These are phyloP conservation scores for Crotalaria pallida DNA, from an alignment of 306 rosid genomes.

Conservation along the genomic window DNA sequence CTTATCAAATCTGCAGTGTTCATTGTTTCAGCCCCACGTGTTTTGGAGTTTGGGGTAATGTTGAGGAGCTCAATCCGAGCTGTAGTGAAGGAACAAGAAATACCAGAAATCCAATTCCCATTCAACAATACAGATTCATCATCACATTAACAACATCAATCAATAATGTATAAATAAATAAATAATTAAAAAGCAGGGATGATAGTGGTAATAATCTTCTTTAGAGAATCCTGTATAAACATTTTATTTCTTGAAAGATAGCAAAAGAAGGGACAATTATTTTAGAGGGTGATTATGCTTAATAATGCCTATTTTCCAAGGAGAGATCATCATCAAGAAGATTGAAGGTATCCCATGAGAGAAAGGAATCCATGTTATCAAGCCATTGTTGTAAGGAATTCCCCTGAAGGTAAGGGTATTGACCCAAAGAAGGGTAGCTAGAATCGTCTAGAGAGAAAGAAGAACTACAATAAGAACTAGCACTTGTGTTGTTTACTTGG, in stretches of 20 bases:
- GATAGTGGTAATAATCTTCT: conserved; percentile 9
- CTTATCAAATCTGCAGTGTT: no score
- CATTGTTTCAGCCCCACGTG: conserved; percentile 14
- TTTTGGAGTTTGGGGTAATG: conserved; percentile 3
- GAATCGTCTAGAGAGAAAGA: conserved; percentile 57
- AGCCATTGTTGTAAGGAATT: conserved; percentile 45
- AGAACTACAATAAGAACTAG: conserved; percentile 40
- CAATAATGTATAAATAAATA: background rate
- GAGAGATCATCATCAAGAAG: conserved; percentile 44
- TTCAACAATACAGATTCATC: conserved; percentile 11
- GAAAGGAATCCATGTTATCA: conserved; percentile 45
- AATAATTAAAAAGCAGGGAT: background rate
- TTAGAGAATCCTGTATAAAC: background rate
- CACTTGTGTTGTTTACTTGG: conserved; percentile 38
- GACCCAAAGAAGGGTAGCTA: conserved; percentile 43
- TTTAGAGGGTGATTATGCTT: conserved; percentile 1
- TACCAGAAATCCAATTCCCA: background rate
- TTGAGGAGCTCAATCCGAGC: conserved; percentile 11
- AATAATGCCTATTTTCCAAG: conserved; percentile 27
- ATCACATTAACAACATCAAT: conserved; percentile 10
- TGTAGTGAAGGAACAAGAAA: background rate
- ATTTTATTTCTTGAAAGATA: background rate
- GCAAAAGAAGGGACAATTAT: conserved; percentile 2
- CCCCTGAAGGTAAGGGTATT: conserved; percentile 34
- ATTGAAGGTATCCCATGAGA: conserved; percentile 56